These are phyloP conservation scores for Colletotrichum sp. DNA, from an alignment of 2,329 filamentous ascomycete genomes.

Conservation along the genomic window DNA sequence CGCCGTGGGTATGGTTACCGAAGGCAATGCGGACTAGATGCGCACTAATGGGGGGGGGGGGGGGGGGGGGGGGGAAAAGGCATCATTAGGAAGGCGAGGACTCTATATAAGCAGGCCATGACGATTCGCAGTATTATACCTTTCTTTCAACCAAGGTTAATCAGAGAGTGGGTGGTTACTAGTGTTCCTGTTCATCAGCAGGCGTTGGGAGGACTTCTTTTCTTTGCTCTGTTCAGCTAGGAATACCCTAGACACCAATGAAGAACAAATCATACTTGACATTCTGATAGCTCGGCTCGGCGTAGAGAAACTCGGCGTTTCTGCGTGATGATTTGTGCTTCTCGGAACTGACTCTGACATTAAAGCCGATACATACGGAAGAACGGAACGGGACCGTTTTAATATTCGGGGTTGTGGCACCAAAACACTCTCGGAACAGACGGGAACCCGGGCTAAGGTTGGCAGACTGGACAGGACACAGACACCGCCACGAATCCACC, in stretches of 20 bases:
- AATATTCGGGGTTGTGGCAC: neutral
- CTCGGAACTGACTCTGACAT: neutral
- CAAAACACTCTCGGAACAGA: neutral
- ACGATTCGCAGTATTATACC: neutral
- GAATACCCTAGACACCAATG: neutral
- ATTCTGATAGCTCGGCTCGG: neutral
- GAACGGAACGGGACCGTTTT: neutral
- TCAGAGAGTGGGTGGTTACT: neutral
- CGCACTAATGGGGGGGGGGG: too few relatives aligned
- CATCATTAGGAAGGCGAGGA: neutral
- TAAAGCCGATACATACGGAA: neutral
- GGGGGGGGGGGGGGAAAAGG: too few relatives aligned
- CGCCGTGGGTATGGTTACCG: constrained; percentile 64
- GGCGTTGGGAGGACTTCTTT: neutral
- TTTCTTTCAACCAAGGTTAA: neutral
- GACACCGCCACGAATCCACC: neutral
- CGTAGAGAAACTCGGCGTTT: neutral
- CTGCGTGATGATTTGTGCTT: neutral
- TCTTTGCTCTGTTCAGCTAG: neutral
- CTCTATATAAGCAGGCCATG: neutral
- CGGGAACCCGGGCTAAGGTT: neutral
- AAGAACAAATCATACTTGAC: neutral
- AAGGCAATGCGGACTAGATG: constrained; percentile 38
- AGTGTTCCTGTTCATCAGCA: neutral
- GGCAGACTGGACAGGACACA: neutral